A percentile compares a stretch with the other conserved stretches of the same genome.
These are phyloP conservation scores for Ophiostoma sp. DNA, from an alignment of 2,329 filamentous ascomycete species.

Conservation along the genomic window DNA sequence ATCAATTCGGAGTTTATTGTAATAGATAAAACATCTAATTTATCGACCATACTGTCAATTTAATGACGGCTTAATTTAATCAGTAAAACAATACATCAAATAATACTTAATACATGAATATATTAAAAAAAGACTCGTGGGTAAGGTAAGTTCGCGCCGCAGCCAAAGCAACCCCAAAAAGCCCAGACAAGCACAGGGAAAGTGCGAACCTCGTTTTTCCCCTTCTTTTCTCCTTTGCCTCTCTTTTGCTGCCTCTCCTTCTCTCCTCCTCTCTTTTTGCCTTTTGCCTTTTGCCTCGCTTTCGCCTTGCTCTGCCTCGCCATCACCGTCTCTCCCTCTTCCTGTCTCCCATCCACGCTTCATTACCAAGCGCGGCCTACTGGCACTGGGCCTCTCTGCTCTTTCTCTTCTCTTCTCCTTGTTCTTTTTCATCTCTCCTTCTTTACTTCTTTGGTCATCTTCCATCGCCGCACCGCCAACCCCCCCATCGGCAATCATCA, in stretches of 20 bases:
- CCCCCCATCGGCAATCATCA: neutral
- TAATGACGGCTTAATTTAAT: conserved; percentile 6
- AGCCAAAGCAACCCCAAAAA: conserved; percentile 27
- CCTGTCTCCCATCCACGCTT: neutral
- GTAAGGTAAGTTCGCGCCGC: conserved; percentile 29
- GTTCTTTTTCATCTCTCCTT: neutral
- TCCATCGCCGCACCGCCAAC: neutral
- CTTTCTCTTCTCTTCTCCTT: neutral
- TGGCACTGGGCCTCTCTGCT: conserved; percentile 5
- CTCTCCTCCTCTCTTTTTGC: conserved; percentile 13
- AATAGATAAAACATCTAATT: neutral
- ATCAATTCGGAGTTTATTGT: conserved; percentile 14
- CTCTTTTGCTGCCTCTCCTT: conserved; percentile 3
- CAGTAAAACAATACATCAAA: conserved; percentile 21
- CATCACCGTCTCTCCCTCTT: conserved; percentile 20
- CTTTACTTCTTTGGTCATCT: neutral
- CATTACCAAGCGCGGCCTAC: neutral
- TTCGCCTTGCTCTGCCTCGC: conserved; percentile 9
- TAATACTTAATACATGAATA: neutral
- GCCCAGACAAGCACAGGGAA: conserved; percentile 25
- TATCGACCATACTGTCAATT: neutral
- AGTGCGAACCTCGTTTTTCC: conserved; percentile 24
- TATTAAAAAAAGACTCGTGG: conserved; percentile 26
- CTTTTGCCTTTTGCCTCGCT: neutral
- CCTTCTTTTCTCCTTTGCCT: neutral